Conservation (phyloP, 164 flowering plant species). For the Vitis vinifera region DNA sequence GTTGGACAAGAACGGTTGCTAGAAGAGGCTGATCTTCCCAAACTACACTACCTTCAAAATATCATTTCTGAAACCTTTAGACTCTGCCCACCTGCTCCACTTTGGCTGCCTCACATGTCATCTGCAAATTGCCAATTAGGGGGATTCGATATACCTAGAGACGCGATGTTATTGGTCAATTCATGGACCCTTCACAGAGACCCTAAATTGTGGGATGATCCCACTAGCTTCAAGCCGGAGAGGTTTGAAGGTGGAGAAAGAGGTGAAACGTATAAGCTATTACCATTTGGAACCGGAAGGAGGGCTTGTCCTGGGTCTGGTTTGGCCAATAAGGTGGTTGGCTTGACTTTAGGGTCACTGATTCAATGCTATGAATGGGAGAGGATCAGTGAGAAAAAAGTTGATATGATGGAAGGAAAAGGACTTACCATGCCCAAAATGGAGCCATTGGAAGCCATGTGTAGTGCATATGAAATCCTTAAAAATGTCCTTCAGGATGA, state of each 20-base stretch:
- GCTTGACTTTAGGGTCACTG: not conserved
- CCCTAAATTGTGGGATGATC: not conserved
- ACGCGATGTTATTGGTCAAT: not conserved
- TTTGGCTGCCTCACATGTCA: too few species aligned
- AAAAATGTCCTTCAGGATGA: too few species aligned
- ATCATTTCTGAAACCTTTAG: not conserved
- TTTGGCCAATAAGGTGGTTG: not conserved
- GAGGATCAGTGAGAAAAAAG: not conserved
- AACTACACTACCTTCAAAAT: not conserved
- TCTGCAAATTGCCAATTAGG: too few species aligned
- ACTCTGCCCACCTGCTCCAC: not conserved
- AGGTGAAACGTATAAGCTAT: not conserved
- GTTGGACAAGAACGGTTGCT: not conserved
- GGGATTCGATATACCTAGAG: not conserved
- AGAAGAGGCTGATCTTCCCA: not conserved
- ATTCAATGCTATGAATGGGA: not conserved
- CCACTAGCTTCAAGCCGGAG: not conserved
- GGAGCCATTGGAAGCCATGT: slow-evolving; percentile 20
- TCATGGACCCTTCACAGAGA: not conserved
- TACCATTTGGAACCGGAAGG: not conserved
- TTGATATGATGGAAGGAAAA: slow-evolving; percentile 14
- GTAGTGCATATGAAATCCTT: slow-evolving; percentile 6
- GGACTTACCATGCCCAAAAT: slow-evolving; percentile 17
- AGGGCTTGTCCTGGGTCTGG: not conserved
- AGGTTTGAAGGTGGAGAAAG: too few species aligned